Conservation (phyloP, 2,329 filamentous ascomycete genomes). For the Sporothrix dimorphospora region DNA sequence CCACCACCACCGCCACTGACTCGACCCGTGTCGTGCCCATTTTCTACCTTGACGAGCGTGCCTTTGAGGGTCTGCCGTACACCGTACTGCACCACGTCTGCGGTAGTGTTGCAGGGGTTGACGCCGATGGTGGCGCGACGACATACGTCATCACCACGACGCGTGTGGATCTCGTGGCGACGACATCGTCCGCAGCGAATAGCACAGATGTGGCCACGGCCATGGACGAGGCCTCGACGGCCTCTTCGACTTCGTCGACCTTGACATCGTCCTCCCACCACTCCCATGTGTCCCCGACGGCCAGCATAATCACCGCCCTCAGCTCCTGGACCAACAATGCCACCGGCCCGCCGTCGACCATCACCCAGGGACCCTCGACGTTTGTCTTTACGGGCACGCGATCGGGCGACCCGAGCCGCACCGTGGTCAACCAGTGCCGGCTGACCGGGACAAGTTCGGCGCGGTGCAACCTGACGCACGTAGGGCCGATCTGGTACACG, state of each 20-base stretch:
- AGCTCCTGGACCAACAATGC: constrained; percentile 31
- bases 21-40: constrained; percentile 35
- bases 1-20: constrained; percentile 29
- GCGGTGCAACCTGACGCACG: constrained; percentile 38
- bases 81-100: constrained; percentile 37
- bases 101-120: constrained; percentile 35
- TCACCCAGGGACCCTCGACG: constrained; percentile 38
- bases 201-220: background rate
- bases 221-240: constrained; percentile 1
- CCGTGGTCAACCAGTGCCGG: constrained; percentile 37
- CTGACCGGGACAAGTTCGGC: constrained; percentile 37
- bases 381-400: constrained; percentile 38
- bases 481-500: constrained; percentile 38
- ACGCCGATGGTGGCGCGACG: constrained; percentile 37
- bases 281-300: constrained; percentile 1
- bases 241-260: constrained; percentile 26
- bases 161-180: constrained; percentile 31
- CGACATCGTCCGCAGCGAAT: background rate
- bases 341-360: constrained; percentile 36
- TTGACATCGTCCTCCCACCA: constrained; percentile 7
- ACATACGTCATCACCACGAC: constrained; percentile 38
- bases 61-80: constrained; percentile 37
- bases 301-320: constrained; percentile 28
- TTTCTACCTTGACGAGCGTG: constrained; percentile 38
- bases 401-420: constrained; percentile 33